phyloP scores from a whole-genome alignment of 352 stramenopile species.

The Blastocystis sp. region DNA sequence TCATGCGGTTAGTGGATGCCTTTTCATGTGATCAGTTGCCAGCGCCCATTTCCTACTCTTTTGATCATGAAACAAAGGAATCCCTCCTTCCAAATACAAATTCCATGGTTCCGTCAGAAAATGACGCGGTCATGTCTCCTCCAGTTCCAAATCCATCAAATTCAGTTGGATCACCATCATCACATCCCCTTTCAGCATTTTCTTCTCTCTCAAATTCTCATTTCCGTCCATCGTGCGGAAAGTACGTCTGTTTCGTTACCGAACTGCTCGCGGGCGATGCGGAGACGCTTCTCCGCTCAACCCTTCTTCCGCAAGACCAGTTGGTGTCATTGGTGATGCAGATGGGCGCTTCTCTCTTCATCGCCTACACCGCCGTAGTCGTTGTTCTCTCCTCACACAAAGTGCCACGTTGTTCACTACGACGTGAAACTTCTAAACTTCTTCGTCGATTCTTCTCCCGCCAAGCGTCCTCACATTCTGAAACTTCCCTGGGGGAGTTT shows the following conservation, averaged over 20 bases:
- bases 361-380: neutral
- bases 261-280: neutral
- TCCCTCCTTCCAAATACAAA: no score
- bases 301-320: neutral
- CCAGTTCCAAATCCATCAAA: no score
- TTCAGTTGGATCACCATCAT: no score
- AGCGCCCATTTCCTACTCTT: no score
- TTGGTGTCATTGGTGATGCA: neutral
- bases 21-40: no score
- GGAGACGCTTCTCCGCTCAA: neutral
- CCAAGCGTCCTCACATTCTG: neutral
- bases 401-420: slow-evolving; percentile 7
- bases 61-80: no score
- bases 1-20: no score
- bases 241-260: neutral
- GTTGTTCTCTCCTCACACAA: neutral
- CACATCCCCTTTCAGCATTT: no score
- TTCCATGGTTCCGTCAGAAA: no score
- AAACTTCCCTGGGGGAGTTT: neutral
- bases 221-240: no score
- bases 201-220: no score
- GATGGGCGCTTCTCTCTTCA: neutral
- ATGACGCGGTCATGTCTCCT: no score
- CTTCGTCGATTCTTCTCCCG: neutral
- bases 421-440: slow-evolving; percentile 41